Conservation (phyloP, 805 yeast species). For the Candida ovalis region DNA sequence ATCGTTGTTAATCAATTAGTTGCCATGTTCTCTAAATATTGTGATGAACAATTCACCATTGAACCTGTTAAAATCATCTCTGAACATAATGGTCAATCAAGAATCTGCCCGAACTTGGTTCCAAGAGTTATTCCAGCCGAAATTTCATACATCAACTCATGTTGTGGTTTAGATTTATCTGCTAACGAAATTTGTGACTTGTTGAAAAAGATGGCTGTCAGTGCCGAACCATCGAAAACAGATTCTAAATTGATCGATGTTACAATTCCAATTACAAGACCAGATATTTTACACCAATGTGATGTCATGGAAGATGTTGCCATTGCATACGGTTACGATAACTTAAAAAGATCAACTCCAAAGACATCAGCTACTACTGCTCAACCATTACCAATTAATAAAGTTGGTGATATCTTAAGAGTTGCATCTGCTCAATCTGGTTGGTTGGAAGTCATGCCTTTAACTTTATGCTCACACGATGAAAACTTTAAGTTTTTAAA, state of each 20-base stretch:
- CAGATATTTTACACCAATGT: slow-evolving; percentile 94
- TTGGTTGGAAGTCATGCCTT: slow-evolving; percentile 93
- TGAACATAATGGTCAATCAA: slow-evolving; percentile 70
- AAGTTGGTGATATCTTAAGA: slow-evolving; percentile 86
- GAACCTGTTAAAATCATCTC: slow-evolving; percentile 89
- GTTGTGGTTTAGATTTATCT: slow-evolving; percentile 77
- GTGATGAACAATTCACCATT: slow-evolving; percentile 73
- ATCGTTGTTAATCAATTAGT: slow-evolving; percentile 88
- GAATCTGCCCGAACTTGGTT: slow-evolving; percentile 69
- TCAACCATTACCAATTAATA: slow-evolving; percentile 85
- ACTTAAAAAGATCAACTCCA: slow-evolving; percentile 74
- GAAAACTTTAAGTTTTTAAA: slow-evolving; percentile 91
- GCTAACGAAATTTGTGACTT: slow-evolving; percentile 65
- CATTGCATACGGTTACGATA: slow-evolving; percentile 91
- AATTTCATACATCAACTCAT: slow-evolving; percentile 81
- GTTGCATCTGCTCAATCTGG: slow-evolving; percentile 90
- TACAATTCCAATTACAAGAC: slow-evolving; percentile 85
- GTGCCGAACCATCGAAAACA: slow-evolving; percentile 48
- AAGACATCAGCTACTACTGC: slow-evolving; percentile 78
- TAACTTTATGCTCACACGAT: slow-evolving; percentile 93
- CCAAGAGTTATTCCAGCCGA: slow-evolving; percentile 73
- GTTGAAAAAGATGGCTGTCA: slow-evolving; percentile 77
- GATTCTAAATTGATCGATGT: slow-evolving; percentile 57
- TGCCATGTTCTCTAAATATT: slow-evolving; percentile 93
- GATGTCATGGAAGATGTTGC: slow-evolving; percentile 99